Percentiles rank a stretch among this genome's conserved stretches.
phyloP scores from a whole-genome alignment of 352 stramenopile species.

The Phytophthora melonis region DNA sequence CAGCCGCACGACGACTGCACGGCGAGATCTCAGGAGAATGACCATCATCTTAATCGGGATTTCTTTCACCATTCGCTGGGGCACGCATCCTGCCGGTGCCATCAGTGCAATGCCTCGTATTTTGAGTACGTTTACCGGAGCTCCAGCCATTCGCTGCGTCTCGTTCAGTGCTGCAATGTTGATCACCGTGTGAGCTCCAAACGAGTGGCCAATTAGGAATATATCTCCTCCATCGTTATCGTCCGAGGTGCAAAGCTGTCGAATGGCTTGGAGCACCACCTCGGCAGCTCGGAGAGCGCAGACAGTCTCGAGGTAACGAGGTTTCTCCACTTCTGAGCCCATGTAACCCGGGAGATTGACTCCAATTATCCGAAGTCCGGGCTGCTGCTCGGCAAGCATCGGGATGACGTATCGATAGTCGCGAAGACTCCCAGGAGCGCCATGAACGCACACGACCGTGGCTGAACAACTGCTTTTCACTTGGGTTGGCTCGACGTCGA shows the following conservation, averaged over 20 bases:
- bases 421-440: constrained; percentile 55
- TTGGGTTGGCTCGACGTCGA: constrained; percentile 33
- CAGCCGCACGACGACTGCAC: constrained; percentile 34
- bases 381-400: constrained; percentile 39
- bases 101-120: constrained; percentile 54
- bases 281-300: constrained; percentile 41
- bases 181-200: constrained; percentile 45
- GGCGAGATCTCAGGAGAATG: constrained; percentile 31
- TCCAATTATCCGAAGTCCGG: constrained; percentile 38
- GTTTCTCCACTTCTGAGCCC: constrained; percentile 42
- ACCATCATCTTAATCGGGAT: constrained; percentile 42
- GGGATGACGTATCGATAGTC: constrained; percentile 69
- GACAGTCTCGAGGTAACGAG: constrained; percentile 43
- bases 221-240: constrained; percentile 24
- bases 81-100: constrained; percentile 49
- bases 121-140: constrained; percentile 19
- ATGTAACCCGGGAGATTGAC: constrained; percentile 54
- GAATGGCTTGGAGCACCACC: constrained; percentile 43
- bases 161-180: constrained; percentile 42
- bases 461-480: neutral
- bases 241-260: constrained; percentile 35
- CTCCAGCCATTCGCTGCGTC: constrained; percentile 21
- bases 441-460: constrained; percentile 66
- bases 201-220: constrained; percentile 46
- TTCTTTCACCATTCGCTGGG: constrained; percentile 51